Base-by-base conservation (phyloP, 768 basidiomycete species). In the Aureoboletus auriporus region DNA sequence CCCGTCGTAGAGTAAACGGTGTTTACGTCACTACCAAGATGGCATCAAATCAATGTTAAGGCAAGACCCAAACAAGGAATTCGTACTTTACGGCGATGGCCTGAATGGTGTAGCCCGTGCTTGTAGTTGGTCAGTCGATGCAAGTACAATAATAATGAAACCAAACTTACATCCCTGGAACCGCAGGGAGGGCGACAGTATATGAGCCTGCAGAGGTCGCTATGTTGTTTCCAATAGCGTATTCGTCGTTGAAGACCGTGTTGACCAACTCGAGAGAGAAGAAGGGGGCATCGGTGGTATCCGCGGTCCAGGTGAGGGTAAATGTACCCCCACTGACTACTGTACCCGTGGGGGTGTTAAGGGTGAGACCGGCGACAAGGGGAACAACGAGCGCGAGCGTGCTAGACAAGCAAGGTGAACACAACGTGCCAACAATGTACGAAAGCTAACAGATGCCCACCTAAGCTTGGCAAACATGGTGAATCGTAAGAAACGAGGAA, bases 201-300 rank as follows among this genome's bases (percentile, higher is more conserved):
- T 76, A 1, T 1, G 55, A 33, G 0, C 69, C 69, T 5, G 44
- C 11, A 2, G 66, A 35, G 1, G 78, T 69, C 17, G 68, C 48
- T 2, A 86, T 69, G 50, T 78, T 80, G 71, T 76, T 82, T 11
- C 73, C 75, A 46, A 86, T 71, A 39, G 76, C 82, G 41, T 74
- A 78, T 0, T 70, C 46, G 47, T 78, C 65, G 67, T 83, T 69
- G 74, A 85, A 86, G 1, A 27, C 20, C 0, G 55, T 14, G 64
- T 83, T 80, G 41, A 54, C 43, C 46, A 86, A 65, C 62, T 78
- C 71, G 13, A 84, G 30, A 16, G 75, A 68, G 58, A 75, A 79
- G 5, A 48, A 44, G 0, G 42, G 3, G 0, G 78, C 70, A 54
- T 86, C 84, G 9, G 57, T 51, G 3, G 70, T 49, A 0, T 40